These are phyloP conservation scores for Suhomyces atakaporum DNA, from an alignment of 1,139 yeast genomes.

Conservation along the genomic window DNA sequence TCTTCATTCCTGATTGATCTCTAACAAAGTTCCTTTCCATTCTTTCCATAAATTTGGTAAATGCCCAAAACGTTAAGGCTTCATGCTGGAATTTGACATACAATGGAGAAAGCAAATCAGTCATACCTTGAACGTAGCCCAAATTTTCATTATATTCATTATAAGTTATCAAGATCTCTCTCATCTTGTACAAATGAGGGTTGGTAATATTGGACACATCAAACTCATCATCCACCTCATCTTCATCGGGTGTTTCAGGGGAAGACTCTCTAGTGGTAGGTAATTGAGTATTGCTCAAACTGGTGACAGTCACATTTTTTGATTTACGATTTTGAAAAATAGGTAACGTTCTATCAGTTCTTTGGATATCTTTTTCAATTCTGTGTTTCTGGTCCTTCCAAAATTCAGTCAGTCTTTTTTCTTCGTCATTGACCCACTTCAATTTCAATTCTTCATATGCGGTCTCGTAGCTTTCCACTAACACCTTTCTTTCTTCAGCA, in stretches of 20 bases:
- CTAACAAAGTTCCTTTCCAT: slow-evolving; percentile 94
- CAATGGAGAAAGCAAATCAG: slow-evolving; percentile 85
- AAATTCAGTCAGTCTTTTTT: slow-evolving; percentile 61
- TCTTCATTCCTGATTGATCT: slow-evolving; percentile 91
- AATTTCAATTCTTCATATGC: slow-evolving; percentile 69
- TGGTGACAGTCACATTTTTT: slow-evolving; percentile 12
- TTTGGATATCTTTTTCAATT: slow-evolving; percentile 89
- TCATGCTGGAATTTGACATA: slow-evolving; percentile 81
- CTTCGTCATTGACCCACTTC: slow-evolving; percentile 64
- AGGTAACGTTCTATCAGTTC: slow-evolving; percentile 81
- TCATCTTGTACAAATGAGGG: slow-evolving; percentile 67
- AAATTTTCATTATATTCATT: slow-evolving; percentile 80
- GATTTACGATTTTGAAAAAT: slow-evolving; percentile 56
- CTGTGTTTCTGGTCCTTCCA: slow-evolving; percentile 89
- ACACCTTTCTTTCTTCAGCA: slow-evolving; percentile 60
- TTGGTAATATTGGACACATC: slow-evolving; percentile 57
- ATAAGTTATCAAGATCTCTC: slow-evolving; percentile 81
- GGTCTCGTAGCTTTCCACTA: slow-evolving; percentile 57
- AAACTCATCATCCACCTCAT: slow-evolving; percentile 38
- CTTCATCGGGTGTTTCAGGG: slow-evolving; percentile 49
- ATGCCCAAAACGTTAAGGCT: slow-evolving; percentile 83
- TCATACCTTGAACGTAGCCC: slow-evolving; percentile 98
- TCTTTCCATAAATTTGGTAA: slow-evolving; percentile 83
- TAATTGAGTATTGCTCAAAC: slow-evolving; percentile 10
- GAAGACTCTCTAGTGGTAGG: slow-evolving; percentile 26